These are phyloP conservation scores for Diaporthe velutina DNA, from an alignment of 2,329 filamentous ascomycete genomes.

Conservation along the genomic window DNA sequence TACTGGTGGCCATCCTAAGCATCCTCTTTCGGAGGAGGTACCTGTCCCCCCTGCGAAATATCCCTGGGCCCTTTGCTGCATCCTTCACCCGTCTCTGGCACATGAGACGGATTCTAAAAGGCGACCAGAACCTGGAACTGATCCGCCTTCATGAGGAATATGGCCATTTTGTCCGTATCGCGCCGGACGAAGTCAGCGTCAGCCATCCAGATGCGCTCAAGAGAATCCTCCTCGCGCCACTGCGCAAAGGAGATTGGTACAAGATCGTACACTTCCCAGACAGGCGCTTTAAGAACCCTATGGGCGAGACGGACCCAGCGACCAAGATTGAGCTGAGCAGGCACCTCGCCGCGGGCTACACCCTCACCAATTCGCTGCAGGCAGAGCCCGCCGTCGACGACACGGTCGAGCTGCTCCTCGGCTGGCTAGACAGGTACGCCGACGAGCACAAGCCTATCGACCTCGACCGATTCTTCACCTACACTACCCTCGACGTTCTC, in stretches of 20 bases:
- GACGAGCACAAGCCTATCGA: conserved; percentile 37
- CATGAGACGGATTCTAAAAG: conserved; percentile 17
- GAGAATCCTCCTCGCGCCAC: not conserved
- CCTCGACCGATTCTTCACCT: conserved; percentile 44
- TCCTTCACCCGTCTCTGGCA: conserved; percentile 29
- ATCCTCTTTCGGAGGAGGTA: conserved; percentile 7
- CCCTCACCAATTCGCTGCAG: conserved; percentile 48
- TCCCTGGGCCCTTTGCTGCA: conserved; percentile 2
- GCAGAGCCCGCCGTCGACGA: conserved; percentile 41
- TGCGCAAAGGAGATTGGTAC: conserved; percentile 33
- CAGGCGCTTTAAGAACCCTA: conserved; percentile 54
- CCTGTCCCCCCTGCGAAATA: not conserved
- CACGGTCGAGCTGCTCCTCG: conserved; percentile 39
- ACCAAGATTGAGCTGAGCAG: conserved; percentile 50
- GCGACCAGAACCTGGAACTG: conserved; percentile 4
- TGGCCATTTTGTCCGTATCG: conserved; percentile 25
- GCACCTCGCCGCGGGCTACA: conserved; percentile 50
- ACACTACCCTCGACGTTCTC: conserved; percentile 48
- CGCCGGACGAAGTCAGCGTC: conserved; percentile 30
- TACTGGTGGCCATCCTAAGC: not conserved
- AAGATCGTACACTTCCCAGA: conserved; percentile 25
- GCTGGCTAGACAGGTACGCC: conserved; percentile 42
- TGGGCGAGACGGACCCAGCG: conserved; percentile 53
- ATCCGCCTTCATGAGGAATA: conserved; percentile 20
- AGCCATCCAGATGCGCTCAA: conserved; percentile 21